Evolutionary conservation across 108 stramenopile genomes (phyloP).

Genomic region (Fragilariopsis cylindrus): DNA sequence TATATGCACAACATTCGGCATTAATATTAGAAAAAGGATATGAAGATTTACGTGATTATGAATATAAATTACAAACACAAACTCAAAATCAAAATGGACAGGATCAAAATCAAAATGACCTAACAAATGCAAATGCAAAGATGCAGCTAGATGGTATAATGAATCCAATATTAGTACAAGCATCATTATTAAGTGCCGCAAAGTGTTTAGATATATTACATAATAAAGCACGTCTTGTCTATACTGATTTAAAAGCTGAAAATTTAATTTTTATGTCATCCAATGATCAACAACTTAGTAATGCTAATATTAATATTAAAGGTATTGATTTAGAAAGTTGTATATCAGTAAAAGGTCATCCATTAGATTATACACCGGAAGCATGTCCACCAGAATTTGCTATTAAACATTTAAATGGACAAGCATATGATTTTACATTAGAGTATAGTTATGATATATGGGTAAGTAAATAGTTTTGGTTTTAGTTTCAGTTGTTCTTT

Average conservation of each 20-base stretch:
- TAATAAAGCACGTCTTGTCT: conserved; percentile 61
- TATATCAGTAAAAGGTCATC: conserved; percentile 57
- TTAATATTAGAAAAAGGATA: conserved; percentile 79
- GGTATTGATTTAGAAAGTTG: conserved; percentile 65
- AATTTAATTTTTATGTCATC: conserved; percentile 67
- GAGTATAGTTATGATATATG: conserved; percentile 85
- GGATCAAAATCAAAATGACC: conserved; percentile 45
- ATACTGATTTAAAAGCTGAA: conserved; percentile 88
- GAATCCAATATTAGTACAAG: neutral
- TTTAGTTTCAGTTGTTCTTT: conserved; percentile 7
- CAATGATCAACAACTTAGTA: neutral
- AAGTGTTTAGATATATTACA: conserved; percentile 73
- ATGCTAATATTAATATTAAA: neutral
- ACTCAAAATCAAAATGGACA: conserved; percentile 21
- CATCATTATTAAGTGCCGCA: conserved; percentile 38
- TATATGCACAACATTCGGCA: conserved; percentile 50
- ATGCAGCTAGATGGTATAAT: neutral
- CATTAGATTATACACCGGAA: conserved; percentile 89
- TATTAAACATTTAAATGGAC: conserved; percentile 54
- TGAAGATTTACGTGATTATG: conserved; percentile 67
- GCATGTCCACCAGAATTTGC: conserved; percentile 91
- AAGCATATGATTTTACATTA: conserved; percentile 61
- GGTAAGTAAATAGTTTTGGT: conserved; percentile 35
- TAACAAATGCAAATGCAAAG: no score
- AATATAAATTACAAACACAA: conserved; percentile 46